These are phyloP conservation scores for Mycena epipterygia DNA, from an alignment of 768 basidiomycete genomes.

Conservation along the genomic window DNA sequence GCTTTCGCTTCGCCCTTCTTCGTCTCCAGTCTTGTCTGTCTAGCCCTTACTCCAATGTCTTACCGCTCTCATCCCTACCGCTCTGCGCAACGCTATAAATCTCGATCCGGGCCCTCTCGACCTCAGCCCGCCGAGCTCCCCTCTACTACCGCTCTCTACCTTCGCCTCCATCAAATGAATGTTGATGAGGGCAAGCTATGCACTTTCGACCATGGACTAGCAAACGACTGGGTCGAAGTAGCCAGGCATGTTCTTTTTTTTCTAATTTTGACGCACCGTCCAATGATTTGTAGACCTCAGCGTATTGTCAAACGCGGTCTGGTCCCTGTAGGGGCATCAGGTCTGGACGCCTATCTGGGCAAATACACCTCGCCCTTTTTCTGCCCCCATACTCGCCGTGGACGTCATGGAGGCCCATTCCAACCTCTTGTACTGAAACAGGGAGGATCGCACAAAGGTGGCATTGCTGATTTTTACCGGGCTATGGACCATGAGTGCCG, in stretches of 20 bases:
- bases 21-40: too few species aligned
- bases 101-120: too few species aligned
- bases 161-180: neutral
- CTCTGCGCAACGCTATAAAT: too few species aligned
- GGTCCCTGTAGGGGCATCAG: neutral
- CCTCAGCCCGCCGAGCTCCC: too few species aligned
- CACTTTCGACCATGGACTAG: neutral
- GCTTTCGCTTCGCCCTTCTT: too few species aligned
- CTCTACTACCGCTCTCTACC: too few species aligned
- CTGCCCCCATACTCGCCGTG: neutral
- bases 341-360: neutral
- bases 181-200: neutral
- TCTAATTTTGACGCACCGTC: neutral
- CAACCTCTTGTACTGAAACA: neutral
- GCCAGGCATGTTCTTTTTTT: neutral
- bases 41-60: too few species aligned
- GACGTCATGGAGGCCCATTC: neutral
- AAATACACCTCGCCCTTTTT: neutral
- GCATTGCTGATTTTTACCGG: neutral
- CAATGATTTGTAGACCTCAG: neutral
- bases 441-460: neutral
- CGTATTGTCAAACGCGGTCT: neutral
- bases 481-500: neutral
- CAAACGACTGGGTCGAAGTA: neutral
- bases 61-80: too few species aligned